These are phyloP conservation scores for Fistulinella prunicolor DNA, from an alignment of 768 basidiomycete species.

Conservation along the genomic window DNA sequence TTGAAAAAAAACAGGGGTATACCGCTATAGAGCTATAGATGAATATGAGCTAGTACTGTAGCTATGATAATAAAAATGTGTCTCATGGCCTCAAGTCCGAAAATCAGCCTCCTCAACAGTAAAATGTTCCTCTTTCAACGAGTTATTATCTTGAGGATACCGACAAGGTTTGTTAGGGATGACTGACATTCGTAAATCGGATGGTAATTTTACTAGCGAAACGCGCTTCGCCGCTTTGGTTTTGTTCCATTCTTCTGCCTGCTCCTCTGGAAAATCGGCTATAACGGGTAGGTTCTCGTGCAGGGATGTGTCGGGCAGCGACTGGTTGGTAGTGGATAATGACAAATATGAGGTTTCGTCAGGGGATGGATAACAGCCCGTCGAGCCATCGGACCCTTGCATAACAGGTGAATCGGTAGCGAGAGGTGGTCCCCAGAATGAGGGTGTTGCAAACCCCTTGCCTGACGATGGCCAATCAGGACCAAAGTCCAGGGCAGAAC, in stretches of 20 bases:
- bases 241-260: constrained; percentile 87
- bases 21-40: constrained; percentile 8
- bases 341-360: constrained; percentile 26
- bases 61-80: constrained; percentile 8
- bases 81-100: constrained; percentile 1
- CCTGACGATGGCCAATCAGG: constrained; percentile 46
- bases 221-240: constrained; percentile 84
- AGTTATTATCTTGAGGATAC: not conserved
- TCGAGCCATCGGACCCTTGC: constrained; percentile 29
- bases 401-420: constrained; percentile 38
- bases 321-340: constrained; percentile 16
- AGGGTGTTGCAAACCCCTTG: constrained; percentile 35
- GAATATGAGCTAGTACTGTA: constrained; percentile 6
- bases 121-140: constrained; percentile 10
- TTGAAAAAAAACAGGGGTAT: constrained; percentile 5
- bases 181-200: constrained; percentile 38
- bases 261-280: constrained; percentile 52
- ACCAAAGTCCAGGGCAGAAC: constrained; percentile 61
- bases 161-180: constrained; percentile 18
- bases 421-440: constrained; percentile 31
- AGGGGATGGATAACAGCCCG: constrained; percentile 30
- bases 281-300: constrained; percentile 49
- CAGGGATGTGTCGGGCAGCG: constrained; percentile 20
- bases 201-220: constrained; percentile 73
- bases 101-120: constrained; percentile 2